phyloP scores from a whole-genome alignment of 2,329 filamentous ascomycete genomes.

The Fusarium agapanthi region DNA sequence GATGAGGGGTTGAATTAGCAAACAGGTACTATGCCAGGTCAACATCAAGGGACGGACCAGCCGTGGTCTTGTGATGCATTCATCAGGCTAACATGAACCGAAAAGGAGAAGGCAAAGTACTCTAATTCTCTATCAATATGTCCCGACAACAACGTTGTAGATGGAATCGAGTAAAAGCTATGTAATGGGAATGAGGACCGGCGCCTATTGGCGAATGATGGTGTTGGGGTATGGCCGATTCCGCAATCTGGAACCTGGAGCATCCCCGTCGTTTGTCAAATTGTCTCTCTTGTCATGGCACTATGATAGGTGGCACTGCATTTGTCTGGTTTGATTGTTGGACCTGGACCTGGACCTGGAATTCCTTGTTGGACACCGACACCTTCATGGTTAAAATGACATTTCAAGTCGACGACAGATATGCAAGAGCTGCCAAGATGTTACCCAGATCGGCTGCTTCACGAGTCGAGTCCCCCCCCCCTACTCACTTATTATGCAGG shows the following conservation, averaged over 20 bases:
- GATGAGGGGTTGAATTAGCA: slow-evolving; percentile 38
- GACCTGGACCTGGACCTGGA: neutral
- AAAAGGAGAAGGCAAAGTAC: slow-evolving; percentile 23
- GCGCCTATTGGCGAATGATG: slow-evolving; percentile 41
- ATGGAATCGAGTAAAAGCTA: slow-evolving; percentile 44
- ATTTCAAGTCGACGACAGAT: slow-evolving; percentile 4
- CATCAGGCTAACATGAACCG: slow-evolving; percentile 25
- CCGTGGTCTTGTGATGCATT: slow-evolving; percentile 42
- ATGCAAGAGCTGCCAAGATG: slow-evolving; percentile 22
- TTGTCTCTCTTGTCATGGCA: slow-evolving; percentile 22
- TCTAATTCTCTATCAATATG: slow-evolving; percentile 3
- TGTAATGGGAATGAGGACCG: slow-evolving; percentile 39
- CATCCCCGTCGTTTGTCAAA: slow-evolving; percentile 15
- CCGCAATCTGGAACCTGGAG: slow-evolving; percentile 30
- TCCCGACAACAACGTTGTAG: slow-evolving; percentile 25
- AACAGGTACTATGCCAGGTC: slow-evolving; percentile 15
- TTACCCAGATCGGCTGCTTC: slow-evolving; percentile 17
- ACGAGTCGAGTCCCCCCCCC: slow-evolving; percentile 16
- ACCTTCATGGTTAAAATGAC: slow-evolving; percentile 7
- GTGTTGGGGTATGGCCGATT: slow-evolving; percentile 26
- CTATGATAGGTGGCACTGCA: slow-evolving; percentile 32
- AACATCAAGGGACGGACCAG: slow-evolving; percentile 32
- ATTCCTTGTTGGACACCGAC: neutral
- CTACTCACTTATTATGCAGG: slow-evolving; percentile 17
- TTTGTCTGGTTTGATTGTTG: slow-evolving; percentile 1